Percentiles rank a stretch among this genome's conserved stretches.
phyloP scores from a whole-genome alignment of 2,329 filamentous ascomycete genomes.

The Ceratocystis eucalypticola region DNA sequence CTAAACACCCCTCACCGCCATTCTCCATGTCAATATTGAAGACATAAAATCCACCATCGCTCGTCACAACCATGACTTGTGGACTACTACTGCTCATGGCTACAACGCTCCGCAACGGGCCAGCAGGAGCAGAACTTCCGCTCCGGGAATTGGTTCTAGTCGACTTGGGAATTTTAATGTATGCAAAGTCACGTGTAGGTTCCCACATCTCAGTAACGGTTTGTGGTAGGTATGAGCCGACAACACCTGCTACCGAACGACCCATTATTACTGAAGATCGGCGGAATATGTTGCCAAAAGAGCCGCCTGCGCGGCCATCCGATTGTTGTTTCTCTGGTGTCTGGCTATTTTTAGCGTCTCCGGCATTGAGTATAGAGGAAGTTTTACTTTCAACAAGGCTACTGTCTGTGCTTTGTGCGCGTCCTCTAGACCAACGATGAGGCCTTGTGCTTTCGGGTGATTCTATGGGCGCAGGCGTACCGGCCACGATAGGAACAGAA shows the following conservation, averaged over 20 bases:
- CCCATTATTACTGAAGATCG: conserved; percentile 90
- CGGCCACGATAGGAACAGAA: conserved; percentile 23
- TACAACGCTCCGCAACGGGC: conserved; percentile 72
- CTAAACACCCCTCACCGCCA: conserved; percentile 80
- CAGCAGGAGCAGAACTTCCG: conserved; percentile 23
- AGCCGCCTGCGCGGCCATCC: conserved; percentile 34
- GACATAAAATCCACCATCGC: conserved; percentile 86
- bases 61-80: conserved; percentile 96
- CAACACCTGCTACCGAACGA: conserved; percentile 72
- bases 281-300: conserved; percentile 80
- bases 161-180: conserved; percentile 74
- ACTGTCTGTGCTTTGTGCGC: conserved; percentile 40
- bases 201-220: conserved; percentile 98
- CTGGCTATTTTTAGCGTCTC: not conserved
- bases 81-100: conserved; percentile 91
- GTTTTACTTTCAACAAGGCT: conserved; percentile 18
- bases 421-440: conserved; percentile 39
- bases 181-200: conserved; percentile 85
- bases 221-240: conserved; percentile 82
- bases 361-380: not conserved
- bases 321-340: not conserved
- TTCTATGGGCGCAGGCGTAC: conserved; percentile 27
- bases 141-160: conserved; percentile 23
- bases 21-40: conserved; percentile 92
- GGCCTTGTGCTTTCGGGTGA: conserved; percentile 31